These are phyloP conservation scores for Phytophthora cajani DNA, from an alignment of 352 stramenopile species.

Conservation along the genomic window DNA sequence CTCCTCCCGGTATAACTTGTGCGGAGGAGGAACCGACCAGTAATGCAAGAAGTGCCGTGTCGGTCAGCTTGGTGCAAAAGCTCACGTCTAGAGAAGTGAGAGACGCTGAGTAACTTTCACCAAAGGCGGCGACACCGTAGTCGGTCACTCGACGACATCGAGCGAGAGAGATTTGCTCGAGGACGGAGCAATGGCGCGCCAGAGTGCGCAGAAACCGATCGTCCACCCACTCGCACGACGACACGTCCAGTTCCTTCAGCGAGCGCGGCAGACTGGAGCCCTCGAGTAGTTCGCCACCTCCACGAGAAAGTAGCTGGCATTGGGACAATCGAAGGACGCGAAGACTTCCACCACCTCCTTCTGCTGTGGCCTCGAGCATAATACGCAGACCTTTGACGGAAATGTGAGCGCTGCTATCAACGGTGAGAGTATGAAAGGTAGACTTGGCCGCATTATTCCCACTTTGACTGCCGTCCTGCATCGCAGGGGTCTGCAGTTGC, in stretches of 20 bases:
- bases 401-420: constrained; percentile 31
- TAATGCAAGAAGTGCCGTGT: constrained; percentile 64
- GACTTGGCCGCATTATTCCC: constrained; percentile 10
- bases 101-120: constrained; percentile 43
- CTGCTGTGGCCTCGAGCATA: constrained; percentile 19
- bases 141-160: constrained; percentile 71
- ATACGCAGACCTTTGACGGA: constrained; percentile 28
- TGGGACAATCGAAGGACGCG: constrained; percentile 28
- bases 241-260: constrained; percentile 61
- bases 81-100: constrained; percentile 65
- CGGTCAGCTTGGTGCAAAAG: constrained; percentile 60
- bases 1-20: constrained; percentile 7
- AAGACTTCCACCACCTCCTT: constrained; percentile 21
- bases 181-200: constrained; percentile 38
- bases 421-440: constrained; percentile 31
- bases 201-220: constrained; percentile 57
- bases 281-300: constrained; percentile 29
- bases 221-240: constrained; percentile 74
- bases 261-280: constrained; percentile 23
- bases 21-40: constrained; percentile 40
- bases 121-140: constrained; percentile 69
- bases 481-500: constrained; percentile 29
- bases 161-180: constrained; percentile 45
- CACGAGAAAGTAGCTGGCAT: constrained; percentile 35
- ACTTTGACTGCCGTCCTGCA: constrained; percentile 5